phyloP scores from a whole-genome alignment of 768 basidiomycete genomes.

The Xerocomellus dryophilus region DNA sequence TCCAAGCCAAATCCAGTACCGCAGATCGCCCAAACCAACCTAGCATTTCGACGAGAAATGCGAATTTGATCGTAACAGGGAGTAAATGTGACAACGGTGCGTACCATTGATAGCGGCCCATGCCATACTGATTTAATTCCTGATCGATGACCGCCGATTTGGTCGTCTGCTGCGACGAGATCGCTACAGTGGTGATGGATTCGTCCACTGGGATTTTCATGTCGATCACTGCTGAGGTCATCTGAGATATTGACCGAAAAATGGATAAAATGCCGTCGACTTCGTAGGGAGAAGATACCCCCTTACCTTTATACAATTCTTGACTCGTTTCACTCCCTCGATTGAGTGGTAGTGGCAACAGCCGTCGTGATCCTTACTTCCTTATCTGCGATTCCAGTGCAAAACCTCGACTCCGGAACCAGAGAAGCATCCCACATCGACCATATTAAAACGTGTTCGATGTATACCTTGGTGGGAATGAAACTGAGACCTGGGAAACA shows the following conservation, averaged over 20 bases:
- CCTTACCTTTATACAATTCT: neutral
- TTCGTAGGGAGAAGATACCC: neutral
- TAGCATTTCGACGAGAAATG: neutral
- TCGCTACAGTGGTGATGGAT: neutral
- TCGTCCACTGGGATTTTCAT: neutral
- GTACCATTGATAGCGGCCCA: constrained; percentile 18
- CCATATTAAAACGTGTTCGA: neutral
- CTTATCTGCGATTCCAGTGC: neutral
- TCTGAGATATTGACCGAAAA: neutral
- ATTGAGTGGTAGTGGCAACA: neutral
- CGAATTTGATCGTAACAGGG: neutral
- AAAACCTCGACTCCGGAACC: neutral
- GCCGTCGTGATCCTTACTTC: neutral
- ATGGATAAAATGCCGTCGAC: neutral
- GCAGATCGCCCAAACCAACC: constrained; percentile 17
- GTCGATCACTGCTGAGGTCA: neutral
- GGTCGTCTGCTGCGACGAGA: neutral
- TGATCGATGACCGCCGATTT: constrained; percentile 11
- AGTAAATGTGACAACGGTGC: neutral
- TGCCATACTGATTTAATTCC: constrained; percentile 13
- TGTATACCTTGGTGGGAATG: neutral
- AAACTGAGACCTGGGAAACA: too few species aligned
- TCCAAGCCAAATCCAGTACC: constrained; percentile 11
- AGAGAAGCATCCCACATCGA: neutral
- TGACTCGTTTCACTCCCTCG: too few species aligned